Base-by-base conservation (phyloP, 805 yeast species). In the Cyberlindnera mississippiensis region DNA sequence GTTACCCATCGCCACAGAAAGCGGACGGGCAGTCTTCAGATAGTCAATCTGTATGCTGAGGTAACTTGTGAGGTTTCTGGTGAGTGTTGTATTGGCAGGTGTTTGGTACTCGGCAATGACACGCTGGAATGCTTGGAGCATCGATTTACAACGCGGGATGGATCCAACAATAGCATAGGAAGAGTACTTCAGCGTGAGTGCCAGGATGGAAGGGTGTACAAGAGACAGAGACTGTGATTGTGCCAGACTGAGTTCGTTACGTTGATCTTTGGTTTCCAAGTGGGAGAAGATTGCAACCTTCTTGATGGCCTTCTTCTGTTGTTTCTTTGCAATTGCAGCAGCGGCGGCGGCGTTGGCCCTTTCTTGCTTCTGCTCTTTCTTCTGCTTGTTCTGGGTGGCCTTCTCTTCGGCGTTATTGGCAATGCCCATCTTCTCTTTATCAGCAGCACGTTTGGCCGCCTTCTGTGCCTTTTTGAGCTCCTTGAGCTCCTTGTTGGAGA, bases 1-100 rank as follows among this genome's bases (percentile, higher is more conserved):
- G 67, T 90, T 93, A 41, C 99, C 99, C 99, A 93, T 93, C 1
- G 96, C 77, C 2, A 90, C 85, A 42, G 93, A 80, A 37, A 93
- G 71, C 1, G 98, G 97, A 49, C 99, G 78, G 3, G 96, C 90
- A 9, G 87, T 79, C 55, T 87, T 91, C 53, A 93, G 69, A 52
- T 85, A 87, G 60, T 91, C 99, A 50, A 93, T 93, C 65, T 93
- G 99, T 57, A 85, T 87, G 10, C 95, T 81, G 44, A 93, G 71
- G 61, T 89, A 91, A 26, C 83, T 80, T 0, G 96, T 88, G 56
- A 93, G 73, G 63, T 90, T 86, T 68, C 99, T 80, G 28, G 90
- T 80, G 53, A 93, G 71, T 1, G 95, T 82, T 8, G 93, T 83
- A 42, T 86, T 89, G 31, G 73, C 77, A 6, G 98, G 98, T 0